Evolutionary conservation across 164 flowering plant species (phyloP).

Genomic region (grape (Vitis vinifera)): DNA sequence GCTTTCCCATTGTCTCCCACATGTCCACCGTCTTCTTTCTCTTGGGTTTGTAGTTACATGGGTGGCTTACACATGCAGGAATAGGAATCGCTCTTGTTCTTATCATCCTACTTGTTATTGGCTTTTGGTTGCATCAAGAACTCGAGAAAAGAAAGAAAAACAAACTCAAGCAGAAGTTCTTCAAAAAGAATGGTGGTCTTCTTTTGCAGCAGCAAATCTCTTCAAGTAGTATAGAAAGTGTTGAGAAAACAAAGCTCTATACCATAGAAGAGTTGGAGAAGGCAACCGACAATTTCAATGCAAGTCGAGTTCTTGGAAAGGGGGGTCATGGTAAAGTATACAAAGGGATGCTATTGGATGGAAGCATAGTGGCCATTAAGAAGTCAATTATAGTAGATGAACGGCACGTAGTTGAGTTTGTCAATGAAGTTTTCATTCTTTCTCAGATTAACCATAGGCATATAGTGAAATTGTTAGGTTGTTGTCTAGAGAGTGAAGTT

Average conservation of each 20-base stretch:
- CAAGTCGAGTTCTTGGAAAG: neutral
- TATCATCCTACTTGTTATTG: neutral
- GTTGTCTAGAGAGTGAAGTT: neutral
- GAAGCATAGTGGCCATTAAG: neutral
- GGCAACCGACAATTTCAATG: neutral
- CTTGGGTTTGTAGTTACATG: too few relatives aligned
- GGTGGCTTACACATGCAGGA: too few relatives aligned
- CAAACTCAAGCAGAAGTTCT: neutral
- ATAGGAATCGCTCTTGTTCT: too few relatives aligned
- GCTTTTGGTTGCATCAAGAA: neutral
- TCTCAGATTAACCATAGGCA: too few relatives aligned
- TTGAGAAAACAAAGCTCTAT: neutral
- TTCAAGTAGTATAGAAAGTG: neutral
- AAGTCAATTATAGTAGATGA: neutral
- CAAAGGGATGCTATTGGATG: constrained; percentile 1
- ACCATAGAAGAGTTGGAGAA: neutral
- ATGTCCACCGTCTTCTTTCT: too few relatives aligned
- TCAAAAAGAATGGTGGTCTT: neutral
- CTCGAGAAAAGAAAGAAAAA: neutral
- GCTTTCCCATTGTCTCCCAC: too few relatives aligned
- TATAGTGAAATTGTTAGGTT: neutral
- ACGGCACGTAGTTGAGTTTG: neutral
- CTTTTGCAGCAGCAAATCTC: neutral
- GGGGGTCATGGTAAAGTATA: neutral
- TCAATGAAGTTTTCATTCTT: neutral